These are phyloP conservation scores for Cutaneotrichosporon cutaneum DNA, from an alignment of 1,284 basidiomycete genomes.

Conservation along the genomic window DNA sequence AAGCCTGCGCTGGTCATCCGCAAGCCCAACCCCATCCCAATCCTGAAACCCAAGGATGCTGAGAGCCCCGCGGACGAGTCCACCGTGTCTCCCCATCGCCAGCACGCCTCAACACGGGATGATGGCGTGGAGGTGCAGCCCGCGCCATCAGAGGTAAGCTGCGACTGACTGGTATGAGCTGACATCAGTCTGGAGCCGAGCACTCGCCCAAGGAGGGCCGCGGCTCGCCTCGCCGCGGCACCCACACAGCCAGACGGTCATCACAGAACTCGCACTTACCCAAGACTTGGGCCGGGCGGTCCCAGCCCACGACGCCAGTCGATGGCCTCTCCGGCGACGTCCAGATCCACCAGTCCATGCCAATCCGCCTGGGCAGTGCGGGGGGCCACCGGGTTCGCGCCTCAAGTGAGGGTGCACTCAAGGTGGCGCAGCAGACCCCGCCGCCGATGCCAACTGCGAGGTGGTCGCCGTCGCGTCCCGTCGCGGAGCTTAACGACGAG, in stretches of 20 bases:
- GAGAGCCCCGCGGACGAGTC: background rate
- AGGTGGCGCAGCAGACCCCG: background rate
- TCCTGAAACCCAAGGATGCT: conserved; percentile 1
- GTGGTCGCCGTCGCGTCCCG: background rate
- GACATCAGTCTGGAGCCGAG: background rate
- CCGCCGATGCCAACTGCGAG: background rate
- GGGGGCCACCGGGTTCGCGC: background rate
- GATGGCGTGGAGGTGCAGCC: background rate
- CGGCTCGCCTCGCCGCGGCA: conserved; percentile 12
- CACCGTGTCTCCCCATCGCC: background rate
- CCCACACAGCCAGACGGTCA: conserved; percentile 20
- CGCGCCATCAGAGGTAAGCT: conserved; percentile 6
- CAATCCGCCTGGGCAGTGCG: conserved; percentile 8
- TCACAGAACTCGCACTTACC: conserved; percentile 27
- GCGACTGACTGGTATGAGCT: background rate
- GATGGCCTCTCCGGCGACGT: conserved; percentile 9
- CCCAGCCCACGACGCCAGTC: conserved; percentile 12
- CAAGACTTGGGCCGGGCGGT: conserved; percentile 1
- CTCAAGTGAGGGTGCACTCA: conserved; percentile 1
- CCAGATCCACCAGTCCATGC: conserved; percentile 19
- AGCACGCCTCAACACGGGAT: background rate
- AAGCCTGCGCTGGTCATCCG: conserved; percentile 4
- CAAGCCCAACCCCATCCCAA: conserved; percentile 4
- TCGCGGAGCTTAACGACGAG: background rate
- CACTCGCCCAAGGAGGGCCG: background rate